These are phyloP conservation scores for Xerocomellus chrysenteron DNA, from an alignment of 768 basidiomycete species.

Conservation along the genomic window DNA sequence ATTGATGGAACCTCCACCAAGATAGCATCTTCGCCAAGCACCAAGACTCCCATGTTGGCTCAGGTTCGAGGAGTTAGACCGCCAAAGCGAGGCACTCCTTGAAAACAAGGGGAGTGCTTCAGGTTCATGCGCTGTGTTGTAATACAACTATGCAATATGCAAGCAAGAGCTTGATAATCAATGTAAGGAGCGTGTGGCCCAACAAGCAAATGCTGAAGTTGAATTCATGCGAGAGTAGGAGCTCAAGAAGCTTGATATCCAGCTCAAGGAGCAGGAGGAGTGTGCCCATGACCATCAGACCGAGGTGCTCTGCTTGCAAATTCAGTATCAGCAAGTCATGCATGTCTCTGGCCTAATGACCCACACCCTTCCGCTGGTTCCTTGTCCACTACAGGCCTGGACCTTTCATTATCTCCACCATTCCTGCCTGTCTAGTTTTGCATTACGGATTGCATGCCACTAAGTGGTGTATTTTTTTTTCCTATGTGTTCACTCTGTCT, in stretches of 20 bases:
- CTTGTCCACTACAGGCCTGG: no score
- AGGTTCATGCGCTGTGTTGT: background rate
- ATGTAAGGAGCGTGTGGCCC: fast-evolving
- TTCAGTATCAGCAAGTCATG: background rate
- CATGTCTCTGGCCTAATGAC: background rate
- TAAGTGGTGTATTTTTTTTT: background rate
- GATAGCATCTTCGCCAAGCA: no score
- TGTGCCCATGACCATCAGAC: background rate
- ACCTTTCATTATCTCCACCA: background rate
- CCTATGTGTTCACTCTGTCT: background rate
- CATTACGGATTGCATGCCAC: background rate
- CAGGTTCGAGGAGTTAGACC: background rate
- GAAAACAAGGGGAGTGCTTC: background rate
- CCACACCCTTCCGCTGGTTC: no score
- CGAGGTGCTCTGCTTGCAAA: background rate
- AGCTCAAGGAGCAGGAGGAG: background rate
- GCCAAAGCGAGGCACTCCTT: background rate
- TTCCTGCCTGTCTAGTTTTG: background rate
- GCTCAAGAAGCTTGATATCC: background rate
- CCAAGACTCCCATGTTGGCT: background rate
- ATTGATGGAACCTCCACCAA: background rate
- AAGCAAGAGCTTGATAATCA: constrained; percentile 3
- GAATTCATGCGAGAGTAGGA: background rate
- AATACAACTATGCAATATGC: background rate
- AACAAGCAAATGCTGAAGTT: background rate